Evolutionary conservation across 2,329 filamentous ascomycete species (phyloP), one percentile per base, ranked within the genome.

Genomic region (Phyllosticta citrichinensis): DNA sequence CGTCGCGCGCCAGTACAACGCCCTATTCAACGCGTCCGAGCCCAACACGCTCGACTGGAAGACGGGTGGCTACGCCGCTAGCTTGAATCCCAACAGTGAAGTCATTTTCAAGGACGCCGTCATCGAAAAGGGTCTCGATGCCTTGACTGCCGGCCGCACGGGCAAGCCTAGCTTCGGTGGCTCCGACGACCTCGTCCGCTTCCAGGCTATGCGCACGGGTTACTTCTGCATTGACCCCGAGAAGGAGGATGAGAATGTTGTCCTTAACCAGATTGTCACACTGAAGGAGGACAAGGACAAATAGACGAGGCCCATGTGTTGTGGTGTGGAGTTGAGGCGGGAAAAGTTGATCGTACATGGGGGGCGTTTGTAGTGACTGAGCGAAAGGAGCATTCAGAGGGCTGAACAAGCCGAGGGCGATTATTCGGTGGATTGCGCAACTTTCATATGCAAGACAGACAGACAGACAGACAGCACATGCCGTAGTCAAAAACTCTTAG

Each of bases 211-310:
- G 81, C 83, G 93, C 25, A 88, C 93, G 53, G 93, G 87, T 10
- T 96, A 95, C 72, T 94, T 94, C 76, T 85, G 85, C 78, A 80
- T 95, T 73, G 92, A 97, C 71, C 91, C 96, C 68, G 89, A 85
- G 0, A 74, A 70, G 0, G 73, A 72, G 51, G 83, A 84, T 33
- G 88, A 90, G n/a, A 89, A 87, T 73, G 80, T 96, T 65, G 83
- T 97, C 30, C 40, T 47, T 17, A 97, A 97, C 77, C 83, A 91
- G 57, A 97, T 97, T 69, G 92, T 97, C 22, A 89, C 88, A 55
- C 75, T 97, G 69, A 96, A 96, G 78, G 92, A 96, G 75, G 90
- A 95, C 50, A 75, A 68, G 62, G 61, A 63, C 33, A 68, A 68
- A 63, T 60, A 52, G 40, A 20, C 14, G 8, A 4, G 25, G 8